phyloP scores from a whole-genome alignment of 352 stramenopile species.

The Pythium myriotylum region DNA sequence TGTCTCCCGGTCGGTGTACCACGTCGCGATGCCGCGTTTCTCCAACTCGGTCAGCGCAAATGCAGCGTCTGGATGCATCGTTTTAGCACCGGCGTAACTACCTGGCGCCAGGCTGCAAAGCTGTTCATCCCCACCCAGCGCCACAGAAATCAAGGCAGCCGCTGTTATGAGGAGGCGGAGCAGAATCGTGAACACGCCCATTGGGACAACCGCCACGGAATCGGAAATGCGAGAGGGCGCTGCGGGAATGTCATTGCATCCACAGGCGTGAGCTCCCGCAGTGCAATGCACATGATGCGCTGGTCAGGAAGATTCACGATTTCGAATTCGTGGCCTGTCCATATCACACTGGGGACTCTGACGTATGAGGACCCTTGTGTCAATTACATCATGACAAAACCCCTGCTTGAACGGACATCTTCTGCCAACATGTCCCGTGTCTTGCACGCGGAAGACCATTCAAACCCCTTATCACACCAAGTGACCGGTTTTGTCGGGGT shows the following conservation, averaged over 20 bases:
- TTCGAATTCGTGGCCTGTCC: neutral
- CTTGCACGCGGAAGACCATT: too few species aligned
- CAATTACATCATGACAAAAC: neutral
- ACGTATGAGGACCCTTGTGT: conserved; percentile 14
- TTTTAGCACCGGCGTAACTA: conserved; percentile 53
- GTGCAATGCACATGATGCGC: too few species aligned
- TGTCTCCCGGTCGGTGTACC: conserved; percentile 52
- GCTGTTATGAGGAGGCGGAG: neutral
- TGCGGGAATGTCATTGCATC: neutral
- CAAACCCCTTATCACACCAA: too few species aligned
- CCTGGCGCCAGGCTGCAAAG: conserved; percentile 44
- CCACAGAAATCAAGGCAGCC: neutral
- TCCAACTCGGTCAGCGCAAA: conserved; percentile 65
- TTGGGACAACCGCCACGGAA: neutral
- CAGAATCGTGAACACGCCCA: conserved; percentile 2
- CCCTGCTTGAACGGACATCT: neutral
- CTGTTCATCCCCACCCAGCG: conserved; percentile 26
- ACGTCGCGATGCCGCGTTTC: conserved; percentile 54
- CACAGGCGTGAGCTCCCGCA: too few species aligned
- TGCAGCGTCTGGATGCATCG: conserved; percentile 39
- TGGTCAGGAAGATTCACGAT: too few species aligned
- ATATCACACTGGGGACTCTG: neutral
- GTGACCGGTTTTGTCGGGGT: too few species aligned
- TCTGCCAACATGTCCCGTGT: neutral
- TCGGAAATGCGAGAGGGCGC: neutral